Conservation (phyloP, 2,329 filamentous ascomycete genomes). For the Alternaria infectoria region DNA sequence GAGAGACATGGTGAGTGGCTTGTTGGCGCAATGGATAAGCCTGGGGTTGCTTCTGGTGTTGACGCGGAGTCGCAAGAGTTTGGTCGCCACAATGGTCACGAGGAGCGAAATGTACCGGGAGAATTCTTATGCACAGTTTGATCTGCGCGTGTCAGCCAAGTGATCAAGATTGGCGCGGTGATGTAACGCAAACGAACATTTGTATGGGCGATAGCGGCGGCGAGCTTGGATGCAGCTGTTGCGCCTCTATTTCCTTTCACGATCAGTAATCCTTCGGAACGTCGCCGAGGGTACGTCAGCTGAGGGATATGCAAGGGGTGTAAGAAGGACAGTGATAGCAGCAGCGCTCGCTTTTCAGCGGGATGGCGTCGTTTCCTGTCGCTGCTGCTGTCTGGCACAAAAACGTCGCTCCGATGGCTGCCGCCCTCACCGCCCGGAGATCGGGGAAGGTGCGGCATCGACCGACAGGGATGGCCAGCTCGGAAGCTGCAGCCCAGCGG, state of each 20-base stretch:
- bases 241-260: slow-evolving; percentile 5
- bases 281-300: neutral
- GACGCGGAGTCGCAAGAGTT: neutral
- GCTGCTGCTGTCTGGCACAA: slow-evolving; percentile 8
- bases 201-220: neutral
- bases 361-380: slow-evolving; percentile 21
- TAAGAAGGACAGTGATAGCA: neutral
- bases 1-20: slow-evolving; percentile 35
- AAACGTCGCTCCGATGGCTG: slow-evolving; percentile 14
- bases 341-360: slow-evolving; percentile 7
- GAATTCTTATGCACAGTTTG: neutral
- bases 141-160: slow-evolving; percentile 7
- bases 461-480: slow-evolving; percentile 12
- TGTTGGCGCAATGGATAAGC: neutral
- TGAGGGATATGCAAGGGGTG: neutral
- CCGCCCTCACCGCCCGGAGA: slow-evolving; percentile 21
- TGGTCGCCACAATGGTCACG: neutral
- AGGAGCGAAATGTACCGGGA: neutral
- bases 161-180: neutral
- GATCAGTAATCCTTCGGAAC: neutral
- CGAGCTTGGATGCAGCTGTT: slow-evolving; percentile 4
- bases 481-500: slow-evolving; percentile 15
- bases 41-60: neutral
- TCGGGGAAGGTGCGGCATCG: slow-evolving; percentile 18
- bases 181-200: slow-evolving; percentile 7